A percentile compares a stretch with the other conserved stretches of the same genome.
phyloP scores from a whole-genome alignment of 2,329 filamentous ascomycete species.

The Microdochium trichocladiopsis region DNA sequence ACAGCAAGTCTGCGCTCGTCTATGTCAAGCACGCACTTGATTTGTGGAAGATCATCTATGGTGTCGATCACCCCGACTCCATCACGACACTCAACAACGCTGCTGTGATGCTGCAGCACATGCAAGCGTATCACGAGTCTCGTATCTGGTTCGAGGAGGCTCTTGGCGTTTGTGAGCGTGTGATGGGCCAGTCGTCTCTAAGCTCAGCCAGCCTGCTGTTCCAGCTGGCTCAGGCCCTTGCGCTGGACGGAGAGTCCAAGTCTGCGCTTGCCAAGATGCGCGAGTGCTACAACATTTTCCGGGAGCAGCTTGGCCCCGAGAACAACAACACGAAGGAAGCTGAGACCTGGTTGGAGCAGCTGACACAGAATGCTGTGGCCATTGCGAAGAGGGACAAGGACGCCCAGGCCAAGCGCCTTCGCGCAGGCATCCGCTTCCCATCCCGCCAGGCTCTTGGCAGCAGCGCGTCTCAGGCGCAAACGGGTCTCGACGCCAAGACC shows the following conservation, averaged over 20 bases:
- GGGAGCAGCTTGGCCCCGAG: slow-evolving; percentile 74
- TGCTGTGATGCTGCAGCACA: slow-evolving; percentile 93
- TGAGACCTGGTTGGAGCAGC: slow-evolving; percentile 90
- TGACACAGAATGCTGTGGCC: slow-evolving; percentile 90
- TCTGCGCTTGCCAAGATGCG: slow-evolving; percentile 88
- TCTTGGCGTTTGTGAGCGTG: slow-evolving; percentile 77
- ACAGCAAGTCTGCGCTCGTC: slow-evolving; percentile 78
- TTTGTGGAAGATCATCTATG: slow-evolving; percentile 96
- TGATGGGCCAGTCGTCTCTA: slow-evolving; percentile 84
- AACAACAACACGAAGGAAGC: slow-evolving; percentile 98
- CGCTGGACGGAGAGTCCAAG: slow-evolving; percentile 93
- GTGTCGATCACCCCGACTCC: slow-evolving; percentile 86
- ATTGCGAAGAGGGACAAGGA: slow-evolving; percentile 94
- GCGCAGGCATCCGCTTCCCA: slow-evolving; percentile 62
- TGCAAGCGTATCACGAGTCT: slow-evolving; percentile 92
- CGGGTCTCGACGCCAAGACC: slow-evolving; percentile 13
- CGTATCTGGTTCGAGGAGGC: slow-evolving; percentile 96
- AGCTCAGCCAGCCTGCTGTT: slow-evolving; percentile 93
- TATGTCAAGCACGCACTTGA: slow-evolving; percentile 91
- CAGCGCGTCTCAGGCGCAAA: slow-evolving; percentile 24
- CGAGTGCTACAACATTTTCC: slow-evolving; percentile 94
- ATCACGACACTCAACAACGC: slow-evolving; percentile 99
- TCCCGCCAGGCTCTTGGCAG: slow-evolving; percentile 53
- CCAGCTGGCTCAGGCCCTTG: slow-evolving; percentile 92
- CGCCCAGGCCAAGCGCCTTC: slow-evolving; percentile 65